Percentiles rank a stretch among this genome's conserved stretches.
Conservation (phyloP, 768 basidiomycete genomes). For the Tricholoma saponaceum region DNA sequence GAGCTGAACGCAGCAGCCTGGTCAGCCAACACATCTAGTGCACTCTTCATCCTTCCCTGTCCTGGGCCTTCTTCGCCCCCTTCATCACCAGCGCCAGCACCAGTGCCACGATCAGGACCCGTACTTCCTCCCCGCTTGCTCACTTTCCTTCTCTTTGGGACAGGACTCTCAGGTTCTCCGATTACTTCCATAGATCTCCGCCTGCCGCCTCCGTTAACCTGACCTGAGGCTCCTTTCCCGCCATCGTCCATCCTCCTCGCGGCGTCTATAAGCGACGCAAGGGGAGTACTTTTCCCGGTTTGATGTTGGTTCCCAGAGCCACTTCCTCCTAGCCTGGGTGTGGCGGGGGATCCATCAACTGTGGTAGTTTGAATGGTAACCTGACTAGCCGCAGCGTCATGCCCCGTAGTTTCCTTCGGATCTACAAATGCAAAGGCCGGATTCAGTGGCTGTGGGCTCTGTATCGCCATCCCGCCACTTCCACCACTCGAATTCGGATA, state of each 20-base stretch:
- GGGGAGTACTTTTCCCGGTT: constrained; percentile 31
- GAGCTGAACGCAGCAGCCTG: constrained; percentile 56
- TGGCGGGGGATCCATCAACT: constrained; percentile 5
- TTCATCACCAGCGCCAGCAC: constrained; percentile 1
- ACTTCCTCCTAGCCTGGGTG: constrained; percentile 13
- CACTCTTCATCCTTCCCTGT: constrained; percentile 39
- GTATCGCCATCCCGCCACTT: constrained; percentile 6
- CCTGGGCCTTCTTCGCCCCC: constrained; percentile 10
- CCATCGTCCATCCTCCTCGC: constrained; percentile 49
- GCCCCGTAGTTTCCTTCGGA: neutral
- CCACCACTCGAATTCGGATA: constrained; percentile 1
- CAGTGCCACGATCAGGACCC: neutral
- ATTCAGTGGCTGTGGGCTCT: constrained; percentile 19
- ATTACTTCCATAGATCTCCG: constrained; percentile 17
- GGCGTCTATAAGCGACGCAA: constrained; percentile 56
- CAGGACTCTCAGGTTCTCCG: constrained; percentile 31
- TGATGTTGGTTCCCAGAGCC: constrained; percentile 5
- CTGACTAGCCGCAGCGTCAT: neutral
- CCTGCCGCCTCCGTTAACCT: constrained; percentile 25
- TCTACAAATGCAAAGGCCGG: constrained; percentile 4
- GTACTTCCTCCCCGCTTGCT: neutral
- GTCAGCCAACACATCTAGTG: constrained; percentile 70
- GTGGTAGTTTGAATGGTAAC: neutral
- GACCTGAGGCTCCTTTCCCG: constrained; percentile 19
- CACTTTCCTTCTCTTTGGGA: constrained; percentile 30